phyloP scores from a whole-genome alignment of 192 early-diverging fungal species.

The Pilaira anomala region DNA sequence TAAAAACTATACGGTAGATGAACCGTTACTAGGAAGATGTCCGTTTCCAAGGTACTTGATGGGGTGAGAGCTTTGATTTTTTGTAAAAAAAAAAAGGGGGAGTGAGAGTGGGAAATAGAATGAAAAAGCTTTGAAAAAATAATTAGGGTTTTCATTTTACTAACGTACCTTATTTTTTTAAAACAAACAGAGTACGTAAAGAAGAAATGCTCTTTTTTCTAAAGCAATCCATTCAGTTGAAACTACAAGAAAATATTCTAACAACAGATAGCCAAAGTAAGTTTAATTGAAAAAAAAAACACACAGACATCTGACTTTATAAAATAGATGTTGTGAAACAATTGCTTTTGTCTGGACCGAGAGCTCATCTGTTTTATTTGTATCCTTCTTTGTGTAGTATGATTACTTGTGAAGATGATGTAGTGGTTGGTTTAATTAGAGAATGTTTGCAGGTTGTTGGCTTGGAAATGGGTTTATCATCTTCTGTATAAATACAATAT shows the following conservation, averaged over 20 bases:
- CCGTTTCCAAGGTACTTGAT: constrained; percentile 65
- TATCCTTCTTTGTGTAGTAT: constrained; percentile 63
- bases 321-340: constrained; percentile 43
- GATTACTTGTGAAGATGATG: constrained; percentile 47
- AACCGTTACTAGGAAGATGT: constrained; percentile 60
- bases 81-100: too few species aligned
- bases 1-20: constrained; percentile 59
- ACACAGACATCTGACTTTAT: constrained; percentile 1
- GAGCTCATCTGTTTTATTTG: constrained; percentile 68
- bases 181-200: constrained; percentile 50
- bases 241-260: constrained; percentile 46
- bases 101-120: neutral
- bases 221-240: constrained; percentile 45
- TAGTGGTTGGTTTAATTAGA: constrained; percentile 25
- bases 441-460: constrained; percentile 32
- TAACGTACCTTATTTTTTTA: too few species aligned
- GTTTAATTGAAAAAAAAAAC: constrained; percentile 3
- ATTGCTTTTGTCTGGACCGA: constrained; percentile 52
- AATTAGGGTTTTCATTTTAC: neutral
- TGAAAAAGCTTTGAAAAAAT: neutral
- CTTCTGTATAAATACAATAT: neutral
- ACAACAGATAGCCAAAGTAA: constrained; percentile 16
- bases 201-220: constrained; percentile 57
- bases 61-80: constrained; percentile 24
- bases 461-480: constrained; percentile 28